Percentiles rank a stretch among this genome's conserved stretches.
These are phyloP conservation scores for Geotrichum europaeum DNA, from an alignment of 1,139 yeast genomes.

Conservation along the genomic window DNA sequence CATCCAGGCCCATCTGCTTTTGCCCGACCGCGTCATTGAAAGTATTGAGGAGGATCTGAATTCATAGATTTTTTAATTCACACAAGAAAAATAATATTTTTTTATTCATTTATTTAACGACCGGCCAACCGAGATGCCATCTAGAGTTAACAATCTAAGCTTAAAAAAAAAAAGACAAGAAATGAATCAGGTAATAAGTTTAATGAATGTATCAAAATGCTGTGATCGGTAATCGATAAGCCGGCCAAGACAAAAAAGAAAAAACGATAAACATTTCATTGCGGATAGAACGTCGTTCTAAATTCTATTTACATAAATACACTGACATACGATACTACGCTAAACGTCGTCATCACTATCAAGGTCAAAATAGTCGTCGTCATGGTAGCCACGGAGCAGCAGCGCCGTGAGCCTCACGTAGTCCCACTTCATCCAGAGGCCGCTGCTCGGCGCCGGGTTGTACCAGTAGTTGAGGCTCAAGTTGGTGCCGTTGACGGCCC, in stretches of 20 bases:
- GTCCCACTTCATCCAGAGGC: constrained; percentile 34
- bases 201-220: too few species aligned
- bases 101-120: too few species aligned
- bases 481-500: constrained; percentile 21
- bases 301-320: neutral
- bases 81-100: neutral
- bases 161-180: too few species aligned
- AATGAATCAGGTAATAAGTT: too few species aligned
- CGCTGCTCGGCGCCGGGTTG: constrained; percentile 25
- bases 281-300: neutral
- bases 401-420: constrained; percentile 27
- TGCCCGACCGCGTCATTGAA: constrained; percentile 25
- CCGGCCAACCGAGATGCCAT: too few species aligned
- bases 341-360: neutral
- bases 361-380: constrained; percentile 25
- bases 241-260: too few species aligned
- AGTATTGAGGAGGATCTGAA: constrained; percentile 22
- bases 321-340: neutral
- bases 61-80: neutral
- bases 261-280: too few species aligned
- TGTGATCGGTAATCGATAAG: too few species aligned
- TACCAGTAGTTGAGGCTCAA: constrained; percentile 39
- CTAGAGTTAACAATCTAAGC: too few species aligned
- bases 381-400: constrained; percentile 28
- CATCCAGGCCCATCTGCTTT: constrained; percentile 41